A percentile compares a stretch with the other conserved stretches of the same genome.
Evolutionary conservation across 2,329 filamentous ascomycete genomes (phyloP).

Genomic region (Epicoccum sorghinum): DNA sequence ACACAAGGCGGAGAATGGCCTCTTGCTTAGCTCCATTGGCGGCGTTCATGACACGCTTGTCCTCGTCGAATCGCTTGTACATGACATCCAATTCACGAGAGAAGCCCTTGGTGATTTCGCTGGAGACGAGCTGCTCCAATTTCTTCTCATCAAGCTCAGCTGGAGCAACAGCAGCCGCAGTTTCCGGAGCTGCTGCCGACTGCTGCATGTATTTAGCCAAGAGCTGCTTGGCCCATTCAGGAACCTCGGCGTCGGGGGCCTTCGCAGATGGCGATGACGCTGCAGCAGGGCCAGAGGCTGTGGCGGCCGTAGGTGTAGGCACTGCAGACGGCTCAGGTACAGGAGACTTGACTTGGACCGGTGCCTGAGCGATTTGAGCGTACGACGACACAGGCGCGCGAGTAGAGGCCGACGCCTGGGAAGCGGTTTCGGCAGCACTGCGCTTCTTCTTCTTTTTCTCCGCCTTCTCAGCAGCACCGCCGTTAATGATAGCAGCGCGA

Average conservation of each 20-base stretch:
- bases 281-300: conserved; percentile 5
- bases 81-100: conserved; percentile 60
- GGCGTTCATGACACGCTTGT: conserved; percentile 69
- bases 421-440: conserved; percentile 52
- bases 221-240: conserved; percentile 47
- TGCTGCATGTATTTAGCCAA: conserved; percentile 39
- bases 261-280: conserved; percentile 24
- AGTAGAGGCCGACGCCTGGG: conserved; percentile 49
- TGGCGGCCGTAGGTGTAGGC: conserved; percentile 4
- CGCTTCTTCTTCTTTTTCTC: conserved; percentile 73
- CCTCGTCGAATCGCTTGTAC: conserved; percentile 70
- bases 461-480: conserved; percentile 47
- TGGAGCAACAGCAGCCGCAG: conserved; percentile 17
- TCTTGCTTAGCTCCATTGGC: conserved; percentile 70
- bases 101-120: conserved; percentile 54
- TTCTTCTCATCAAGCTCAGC: conserved; percentile 59
- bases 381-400: conserved; percentile 47
- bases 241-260: conserved; percentile 33
- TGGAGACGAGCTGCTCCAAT: conserved; percentile 55
- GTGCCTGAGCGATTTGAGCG: conserved; percentile 48
- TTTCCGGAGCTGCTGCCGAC: conserved; percentile 12
- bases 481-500: conserved; percentile 50
- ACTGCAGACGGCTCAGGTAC: conserved; percentile 24
- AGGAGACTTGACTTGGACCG: conserved; percentile 39
- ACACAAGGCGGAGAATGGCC: conserved; percentile 70